phyloP scores from a whole-genome alignment of 2,329 filamentous ascomycete species.

The Trichoderma simmonsii region DNA sequence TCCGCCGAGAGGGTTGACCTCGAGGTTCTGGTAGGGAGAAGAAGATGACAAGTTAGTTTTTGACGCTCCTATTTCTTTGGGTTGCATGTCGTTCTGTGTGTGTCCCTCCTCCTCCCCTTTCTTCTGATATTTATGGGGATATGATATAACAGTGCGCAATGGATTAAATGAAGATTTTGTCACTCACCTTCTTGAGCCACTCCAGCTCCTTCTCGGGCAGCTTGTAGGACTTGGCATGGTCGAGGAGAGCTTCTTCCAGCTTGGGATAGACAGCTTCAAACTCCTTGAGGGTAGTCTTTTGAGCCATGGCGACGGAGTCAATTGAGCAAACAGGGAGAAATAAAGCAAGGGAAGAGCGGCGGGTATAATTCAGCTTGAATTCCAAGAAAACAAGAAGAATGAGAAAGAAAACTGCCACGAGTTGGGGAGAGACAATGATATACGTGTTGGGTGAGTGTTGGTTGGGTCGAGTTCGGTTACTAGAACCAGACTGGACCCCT shows the following conservation, averaged over 20 bases:
- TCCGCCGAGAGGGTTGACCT: constrained; percentile 84
- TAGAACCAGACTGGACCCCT: not conserved
- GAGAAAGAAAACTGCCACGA: not conserved
- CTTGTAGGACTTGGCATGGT: constrained; percentile 76
- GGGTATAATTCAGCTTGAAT: not conserved
- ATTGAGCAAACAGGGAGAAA: not conserved
- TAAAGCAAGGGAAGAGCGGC: not conserved
- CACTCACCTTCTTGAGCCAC: constrained; percentile 77
- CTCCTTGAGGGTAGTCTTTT: constrained; percentile 75
- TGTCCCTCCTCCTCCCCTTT: not conserved
- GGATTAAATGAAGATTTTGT: not conserved
- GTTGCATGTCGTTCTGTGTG: not conserved
- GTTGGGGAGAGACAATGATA: not conserved
- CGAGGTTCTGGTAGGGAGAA: constrained; percentile 45
- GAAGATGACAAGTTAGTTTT: not conserved
- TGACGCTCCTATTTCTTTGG: not conserved
- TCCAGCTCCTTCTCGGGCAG: constrained; percentile 75
- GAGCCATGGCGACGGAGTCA: constrained; percentile 46
- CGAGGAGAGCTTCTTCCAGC: constrained; percentile 77
- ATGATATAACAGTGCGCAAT: not conserved
- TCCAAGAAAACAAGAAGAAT: not conserved
- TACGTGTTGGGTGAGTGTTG: constrained; percentile 1
- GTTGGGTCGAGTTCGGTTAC: constrained; percentile 5
- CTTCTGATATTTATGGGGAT: not conserved
- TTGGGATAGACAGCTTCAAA: constrained; percentile 90